These are phyloP conservation scores for Hericium coralloides DNA, from an alignment of 768 basidiomycete genomes.

Conservation along the genomic window DNA sequence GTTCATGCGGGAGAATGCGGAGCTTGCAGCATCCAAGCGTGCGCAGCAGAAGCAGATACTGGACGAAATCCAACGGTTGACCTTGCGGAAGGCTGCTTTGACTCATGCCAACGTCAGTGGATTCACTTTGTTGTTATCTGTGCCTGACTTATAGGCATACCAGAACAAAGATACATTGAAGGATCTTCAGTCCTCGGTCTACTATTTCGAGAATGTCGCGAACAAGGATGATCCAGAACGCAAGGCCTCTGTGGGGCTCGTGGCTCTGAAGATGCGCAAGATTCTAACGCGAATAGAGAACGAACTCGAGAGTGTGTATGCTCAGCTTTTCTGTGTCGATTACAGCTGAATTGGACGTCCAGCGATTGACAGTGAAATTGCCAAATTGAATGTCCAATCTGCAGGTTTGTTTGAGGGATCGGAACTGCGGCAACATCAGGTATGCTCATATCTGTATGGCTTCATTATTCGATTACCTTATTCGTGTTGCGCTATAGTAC, in stretches of 20 bases:
- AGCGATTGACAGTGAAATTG: slow-evolving; percentile 49
- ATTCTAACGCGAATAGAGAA: slow-evolving; percentile 44
- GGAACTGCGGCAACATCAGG: slow-evolving; percentile 55
- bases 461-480: background rate
- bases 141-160: background rate
- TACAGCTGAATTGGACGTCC: background rate
- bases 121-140: background rate
- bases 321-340: background rate
- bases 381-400: slow-evolving; percentile 34
- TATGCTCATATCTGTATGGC: slow-evolving; percentile 19
- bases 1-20: slow-evolving; percentile 52
- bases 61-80: slow-evolving; percentile 40
- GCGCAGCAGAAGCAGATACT: slow-evolving; percentile 29
- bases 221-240: slow-evolving; percentile 40
- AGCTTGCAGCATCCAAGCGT: slow-evolving; percentile 29
- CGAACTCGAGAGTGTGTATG: slow-evolving; percentile 41
- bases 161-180: slow-evolving; percentile 58
- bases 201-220: slow-evolving; percentile 68
- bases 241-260: slow-evolving; percentile 30
- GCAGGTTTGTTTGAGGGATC: slow-evolving; percentile 48
- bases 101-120: slow-evolving; percentile 47
- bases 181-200: slow-evolving; percentile 49
- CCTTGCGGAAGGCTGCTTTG: slow-evolving; percentile 35
- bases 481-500: slow-evolving; percentile 38
- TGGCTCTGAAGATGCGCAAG: slow-evolving; percentile 41